Evolutionary conservation across 2,329 filamentous ascomycete genomes (phyloP).

Genomic region (Neoarthrinium moseri): DNA sequence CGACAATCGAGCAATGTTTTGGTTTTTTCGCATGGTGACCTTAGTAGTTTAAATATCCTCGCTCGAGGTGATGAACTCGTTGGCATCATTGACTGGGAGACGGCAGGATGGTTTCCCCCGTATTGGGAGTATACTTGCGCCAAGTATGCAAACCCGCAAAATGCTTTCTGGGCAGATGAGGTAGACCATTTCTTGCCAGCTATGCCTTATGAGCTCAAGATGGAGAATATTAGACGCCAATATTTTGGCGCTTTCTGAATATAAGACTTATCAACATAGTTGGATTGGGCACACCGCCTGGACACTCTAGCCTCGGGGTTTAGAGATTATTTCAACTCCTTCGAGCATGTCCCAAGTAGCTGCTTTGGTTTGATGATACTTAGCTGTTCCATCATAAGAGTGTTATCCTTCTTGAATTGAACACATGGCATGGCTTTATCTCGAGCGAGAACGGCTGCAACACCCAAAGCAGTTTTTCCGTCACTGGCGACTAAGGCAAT

Average conservation of each 20-base stretch:
- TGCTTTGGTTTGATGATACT: too few relatives aligned
- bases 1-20: slow-evolving; percentile 6
- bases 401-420: too few relatives aligned
- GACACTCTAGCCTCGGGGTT: too few relatives aligned
- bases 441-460: too few relatives aligned
- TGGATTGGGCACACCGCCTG: too few relatives aligned
- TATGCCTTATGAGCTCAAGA: slow-evolving; percentile 14
- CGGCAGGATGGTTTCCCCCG: slow-evolving; percentile 13
- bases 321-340: too few relatives aligned
- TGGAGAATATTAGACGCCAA: slow-evolving; percentile 15
- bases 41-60: slow-evolving; percentile 27
- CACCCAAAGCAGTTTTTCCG: too few relatives aligned
- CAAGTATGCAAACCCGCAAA: slow-evolving; percentile 13
- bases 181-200: slow-evolving; percentile 17
- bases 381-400: too few relatives aligned
- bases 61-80: slow-evolving; percentile 23
- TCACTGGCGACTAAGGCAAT: too few relatives aligned
- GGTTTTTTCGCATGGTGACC: slow-evolving; percentile 22
- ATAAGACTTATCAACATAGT: too few relatives aligned
- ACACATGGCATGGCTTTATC: too few relatives aligned
- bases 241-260: slow-evolving; percentile 18
- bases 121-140: slow-evolving; percentile 21
- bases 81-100: slow-evolving; percentile 20
- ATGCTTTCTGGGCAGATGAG: slow-evolving; percentile 14
- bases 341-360: too few relatives aligned